Base-by-base conservation (phyloP, 495 filamentous ascomycete species). In the Penicillium chermesinum region DNA sequence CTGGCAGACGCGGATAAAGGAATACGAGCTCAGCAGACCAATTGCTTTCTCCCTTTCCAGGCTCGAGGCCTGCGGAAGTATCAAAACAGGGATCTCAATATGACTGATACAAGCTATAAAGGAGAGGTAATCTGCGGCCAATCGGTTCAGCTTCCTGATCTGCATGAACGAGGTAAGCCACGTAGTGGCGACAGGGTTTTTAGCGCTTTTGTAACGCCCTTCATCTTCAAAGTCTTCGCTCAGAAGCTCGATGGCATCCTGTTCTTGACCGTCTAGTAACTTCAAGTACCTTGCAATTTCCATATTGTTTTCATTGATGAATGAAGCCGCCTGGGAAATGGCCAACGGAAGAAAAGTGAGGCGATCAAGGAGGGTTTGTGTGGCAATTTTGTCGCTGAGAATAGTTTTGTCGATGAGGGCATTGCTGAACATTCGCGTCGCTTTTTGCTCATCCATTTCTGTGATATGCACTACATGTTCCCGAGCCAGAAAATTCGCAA, bases 141-240 rank as follows among this genome's bases (percentile, higher is more conserved):
- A 19, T 13, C 58, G 48, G 46, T 62, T 48, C 1, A 43, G 47
- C 8, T 38, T 21, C 8, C 48, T 58, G 19, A 78, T 76, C 34
- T 72, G 69, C 9, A 72, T 52, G 27, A 77, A 75, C 6, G 74
- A 78, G 16, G 78, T 57, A n/a, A 69, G 50, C 73, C 68, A 78
- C 8, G 75, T 78, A 5, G 48, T 57, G 10, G 63, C 55, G 0
- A 78, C 60, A 0, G 72, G 61, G 48, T 76, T 76, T 8, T 53
- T 49, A 0, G 50, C 49, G 8, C 62, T 58, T 15, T 20, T 17
- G 52, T 75, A 66, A 41, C 71, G 44, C n/a, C 58, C 25, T 3
- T 64, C 41, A 46, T 73, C 71, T n/a, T 65, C 54, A 38, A 70
- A 71, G 1, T 70, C 64, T 52, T 67, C 51, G 42, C 64, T 62